These are phyloP conservation scores for Porphyrellus cyaneotinctus DNA, from an alignment of 768 basidiomycete species.

Conservation along the genomic window DNA sequence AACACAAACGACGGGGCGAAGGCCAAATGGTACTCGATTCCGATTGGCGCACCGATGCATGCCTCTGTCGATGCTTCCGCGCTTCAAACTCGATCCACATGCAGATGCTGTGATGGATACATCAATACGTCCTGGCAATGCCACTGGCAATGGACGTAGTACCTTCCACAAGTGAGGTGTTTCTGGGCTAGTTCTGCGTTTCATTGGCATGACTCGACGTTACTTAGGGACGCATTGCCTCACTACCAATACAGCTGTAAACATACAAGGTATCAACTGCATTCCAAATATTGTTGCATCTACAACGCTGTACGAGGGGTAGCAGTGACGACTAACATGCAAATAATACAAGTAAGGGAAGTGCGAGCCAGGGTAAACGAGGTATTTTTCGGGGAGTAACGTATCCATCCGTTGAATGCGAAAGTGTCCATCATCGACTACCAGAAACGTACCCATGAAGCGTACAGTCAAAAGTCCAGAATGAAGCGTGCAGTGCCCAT, in stretches of 20 bases:
- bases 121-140: not conserved
- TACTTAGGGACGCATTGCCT: not conserved
- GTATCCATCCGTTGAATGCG: conserved; percentile 22
- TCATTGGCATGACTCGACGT: not conserved
- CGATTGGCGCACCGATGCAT: not conserved
- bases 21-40: conserved; percentile 5
- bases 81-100: not conserved
- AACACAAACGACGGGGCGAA: not conserved
- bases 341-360: not conserved
- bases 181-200: not conserved
- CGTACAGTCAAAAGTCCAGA: conserved; percentile 18
- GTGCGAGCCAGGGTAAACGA: not conserved
- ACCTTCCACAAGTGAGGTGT: not conserved
- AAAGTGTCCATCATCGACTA: conserved; percentile 29
- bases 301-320: not conserved
- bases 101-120: not conserved
- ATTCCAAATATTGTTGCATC: not conserved
- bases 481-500: not conserved
- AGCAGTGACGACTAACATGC: not conserved
- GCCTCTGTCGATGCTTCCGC: conserved; percentile 2
- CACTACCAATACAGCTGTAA: not conserved
- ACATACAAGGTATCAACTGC: not conserved
- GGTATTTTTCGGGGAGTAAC: not conserved
- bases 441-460: conserved; percentile 22
- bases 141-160: not conserved